Conservation (phyloP, 441 rosid genomes). For the Pelargonium australe region DNA sequence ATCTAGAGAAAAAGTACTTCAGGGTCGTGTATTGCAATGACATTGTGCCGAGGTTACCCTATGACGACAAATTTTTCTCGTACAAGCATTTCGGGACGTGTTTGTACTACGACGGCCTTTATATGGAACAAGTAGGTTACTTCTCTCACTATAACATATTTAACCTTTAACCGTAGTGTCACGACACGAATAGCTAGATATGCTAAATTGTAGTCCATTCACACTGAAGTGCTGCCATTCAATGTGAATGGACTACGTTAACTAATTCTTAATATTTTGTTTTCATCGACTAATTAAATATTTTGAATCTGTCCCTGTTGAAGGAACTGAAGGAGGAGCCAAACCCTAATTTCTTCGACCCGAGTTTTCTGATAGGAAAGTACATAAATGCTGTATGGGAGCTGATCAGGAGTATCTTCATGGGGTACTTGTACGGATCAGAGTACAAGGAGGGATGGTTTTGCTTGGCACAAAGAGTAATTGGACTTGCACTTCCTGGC, state of each 20-base stretch:
- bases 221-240: too few species aligned
- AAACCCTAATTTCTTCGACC: conserved; percentile 43
- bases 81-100: conserved; percentile 71
- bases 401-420: conserved; percentile 52
- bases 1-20: conserved; percentile 26
- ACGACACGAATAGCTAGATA: too few species aligned
- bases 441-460: conserved; percentile 53
- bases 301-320: neutral
- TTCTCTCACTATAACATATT: conserved; percentile 17
- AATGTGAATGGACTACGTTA: too few species aligned
- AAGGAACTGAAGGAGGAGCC: conserved; percentile 51
- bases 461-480: conserved; percentile 29
- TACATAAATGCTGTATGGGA: conserved; percentile 35
- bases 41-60: conserved; percentile 64
- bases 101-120: conserved; percentile 39
- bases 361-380: conserved; percentile 22
- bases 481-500: conserved; percentile 53
- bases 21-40: conserved; percentile 62
- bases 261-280: too few species aligned
- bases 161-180: too few species aligned
- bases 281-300: too few species aligned
- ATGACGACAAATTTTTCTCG: conserved; percentile 44
- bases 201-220: too few species aligned
- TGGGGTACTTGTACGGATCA: conserved; percentile 32
- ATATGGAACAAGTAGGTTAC: conserved; percentile 40